A percentile compares a stretch with the other conserved stretches of the same genome.
phyloP scores from a whole-genome alignment of 163 green algal genomes.

The Scenedesmus sp. region DNA sequence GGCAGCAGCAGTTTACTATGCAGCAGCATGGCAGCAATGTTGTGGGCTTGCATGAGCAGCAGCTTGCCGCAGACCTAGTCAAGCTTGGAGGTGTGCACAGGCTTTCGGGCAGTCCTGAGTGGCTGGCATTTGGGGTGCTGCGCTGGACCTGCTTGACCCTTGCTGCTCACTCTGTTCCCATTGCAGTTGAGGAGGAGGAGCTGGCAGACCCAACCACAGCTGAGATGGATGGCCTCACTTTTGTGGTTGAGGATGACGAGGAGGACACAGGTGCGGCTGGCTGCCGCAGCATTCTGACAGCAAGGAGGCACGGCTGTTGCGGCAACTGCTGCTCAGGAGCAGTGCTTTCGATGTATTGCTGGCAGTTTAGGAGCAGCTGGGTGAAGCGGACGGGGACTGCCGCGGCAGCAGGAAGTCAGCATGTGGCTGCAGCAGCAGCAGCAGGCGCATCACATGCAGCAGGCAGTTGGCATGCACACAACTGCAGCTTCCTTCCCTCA shows the following conservation, averaged over 20 bases:
- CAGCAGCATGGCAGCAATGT: not conserved
- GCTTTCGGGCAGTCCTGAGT: too few relatives aligned
- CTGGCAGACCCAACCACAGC: slow-evolving; percentile 29
- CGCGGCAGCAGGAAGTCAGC: not conserved
- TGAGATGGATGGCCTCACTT: slow-evolving; percentile 48
- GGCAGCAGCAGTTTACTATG: not conserved
- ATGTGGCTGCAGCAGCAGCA: not conserved
- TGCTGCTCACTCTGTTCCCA: not conserved
- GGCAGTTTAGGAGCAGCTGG: not conserved
- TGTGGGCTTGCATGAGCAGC: not conserved
- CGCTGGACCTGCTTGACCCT: not conserved
- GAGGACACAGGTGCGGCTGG: slow-evolving; percentile 22
- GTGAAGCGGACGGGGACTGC: not conserved
- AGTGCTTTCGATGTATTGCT: not conserved
- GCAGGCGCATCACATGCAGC: not conserved
- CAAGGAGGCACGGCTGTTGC: not conserved
- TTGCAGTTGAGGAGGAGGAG: slow-evolving; percentile 4
- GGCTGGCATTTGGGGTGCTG: not conserved
- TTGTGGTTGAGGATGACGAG: slow-evolving; percentile 44
- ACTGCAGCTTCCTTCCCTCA: not conserved
- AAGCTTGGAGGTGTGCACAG: too few relatives aligned
- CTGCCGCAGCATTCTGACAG: not conserved
- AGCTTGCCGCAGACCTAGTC: not conserved
- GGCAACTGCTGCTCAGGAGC: not conserved
- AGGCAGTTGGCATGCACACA: too few relatives aligned